Percentiles rank a stretch among this genome's conserved stretches.
phyloP scores from a whole-genome alignment of 345 rosid species.

The Gossypium bickii region DNA sequence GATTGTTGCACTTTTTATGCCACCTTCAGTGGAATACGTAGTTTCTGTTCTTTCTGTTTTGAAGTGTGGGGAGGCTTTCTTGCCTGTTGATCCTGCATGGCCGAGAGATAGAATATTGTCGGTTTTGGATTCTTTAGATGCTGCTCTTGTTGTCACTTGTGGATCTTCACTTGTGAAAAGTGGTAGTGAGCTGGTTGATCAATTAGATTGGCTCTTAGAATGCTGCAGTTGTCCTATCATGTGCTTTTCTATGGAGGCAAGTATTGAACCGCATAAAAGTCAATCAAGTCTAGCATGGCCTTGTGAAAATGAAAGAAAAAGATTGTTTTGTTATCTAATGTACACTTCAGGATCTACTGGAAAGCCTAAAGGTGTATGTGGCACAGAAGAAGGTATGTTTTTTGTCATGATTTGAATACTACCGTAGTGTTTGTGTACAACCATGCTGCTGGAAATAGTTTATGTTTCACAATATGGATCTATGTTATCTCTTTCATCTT shows the following conservation, averaged over 20 bases:
- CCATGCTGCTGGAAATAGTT: background rate
- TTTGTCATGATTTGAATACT: constrained; percentile 3
- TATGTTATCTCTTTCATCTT: background rate
- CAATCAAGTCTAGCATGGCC: constrained; percentile 38
- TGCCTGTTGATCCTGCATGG: constrained; percentile 86
- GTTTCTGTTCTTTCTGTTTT: constrained; percentile 70
- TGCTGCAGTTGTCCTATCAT: constrained; percentile 38
- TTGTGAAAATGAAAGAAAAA: constrained; percentile 42
- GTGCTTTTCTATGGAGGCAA: constrained; percentile 47
- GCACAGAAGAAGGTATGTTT: constrained; percentile 73
- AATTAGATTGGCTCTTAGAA: constrained; percentile 48
- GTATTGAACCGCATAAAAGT: constrained; percentile 14
- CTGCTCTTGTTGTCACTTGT: constrained; percentile 48
- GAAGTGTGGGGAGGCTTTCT: constrained; percentile 79
- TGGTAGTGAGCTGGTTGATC: constrained; percentile 27
- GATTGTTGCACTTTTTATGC: constrained; percentile 62
- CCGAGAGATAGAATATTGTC: constrained; percentile 72
- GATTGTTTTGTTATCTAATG: constrained; percentile 74
- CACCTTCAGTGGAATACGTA: constrained; percentile 79
- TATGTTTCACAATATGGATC: background rate
- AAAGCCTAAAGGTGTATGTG: constrained; percentile 86
- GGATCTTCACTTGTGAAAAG: constrained; percentile 39
- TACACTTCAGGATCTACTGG: constrained; percentile 96
- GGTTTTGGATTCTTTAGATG: constrained; percentile 43
- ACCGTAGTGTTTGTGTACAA: background rate